A percentile compares a stretch with the other conserved stretches of the same genome.
phyloP scores from a whole-genome alignment of 352 stramenopile genomes.

The Phytophthora parvispora region DNA sequence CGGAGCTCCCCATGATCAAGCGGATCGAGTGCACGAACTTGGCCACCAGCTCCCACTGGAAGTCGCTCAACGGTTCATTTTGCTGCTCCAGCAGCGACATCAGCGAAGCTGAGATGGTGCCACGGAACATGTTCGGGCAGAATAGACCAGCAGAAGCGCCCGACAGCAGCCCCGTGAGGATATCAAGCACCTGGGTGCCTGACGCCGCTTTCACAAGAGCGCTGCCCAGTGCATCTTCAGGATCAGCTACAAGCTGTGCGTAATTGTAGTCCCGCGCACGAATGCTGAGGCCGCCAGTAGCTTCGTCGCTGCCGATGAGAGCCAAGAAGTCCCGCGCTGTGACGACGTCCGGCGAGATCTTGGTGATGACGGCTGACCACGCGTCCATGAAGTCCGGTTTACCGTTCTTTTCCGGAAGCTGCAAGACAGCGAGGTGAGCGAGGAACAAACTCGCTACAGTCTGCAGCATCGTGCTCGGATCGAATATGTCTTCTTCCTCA shows the following conservation, averaged over 20 bases:
- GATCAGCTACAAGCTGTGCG: constrained; percentile 64
- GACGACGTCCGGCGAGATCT: constrained; percentile 72
- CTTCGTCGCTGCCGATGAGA: constrained; percentile 53
- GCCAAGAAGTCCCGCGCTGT: constrained; percentile 66
- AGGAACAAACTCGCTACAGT: constrained; percentile 65
- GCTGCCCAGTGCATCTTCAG: constrained; percentile 51
- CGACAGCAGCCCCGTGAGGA: constrained; percentile 68
- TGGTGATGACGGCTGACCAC: constrained; percentile 73
- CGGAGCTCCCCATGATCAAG: constrained; percentile 45
- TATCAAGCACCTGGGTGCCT: constrained; percentile 73
- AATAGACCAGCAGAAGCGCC: constrained; percentile 62
- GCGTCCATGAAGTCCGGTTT: constrained; percentile 78
- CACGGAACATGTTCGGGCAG: constrained; percentile 77
- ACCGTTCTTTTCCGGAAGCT: constrained; percentile 63
- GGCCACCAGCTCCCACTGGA: constrained; percentile 53
- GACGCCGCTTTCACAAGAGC: constrained; percentile 58
- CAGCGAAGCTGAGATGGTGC: constrained; percentile 59
- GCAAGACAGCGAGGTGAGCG: constrained; percentile 56
- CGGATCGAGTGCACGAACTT: constrained; percentile 70
- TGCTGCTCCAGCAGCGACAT: constrained; percentile 54
- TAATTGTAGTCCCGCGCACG: constrained; percentile 72
- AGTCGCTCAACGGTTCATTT: constrained; percentile 44
- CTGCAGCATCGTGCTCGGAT: constrained; percentile 48
- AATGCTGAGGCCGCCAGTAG: constrained; percentile 52
- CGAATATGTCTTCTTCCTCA: constrained; percentile 45